Conservation (phyloP, 106 monocot genomes). For the Xerophyta viscosa region DNA sequence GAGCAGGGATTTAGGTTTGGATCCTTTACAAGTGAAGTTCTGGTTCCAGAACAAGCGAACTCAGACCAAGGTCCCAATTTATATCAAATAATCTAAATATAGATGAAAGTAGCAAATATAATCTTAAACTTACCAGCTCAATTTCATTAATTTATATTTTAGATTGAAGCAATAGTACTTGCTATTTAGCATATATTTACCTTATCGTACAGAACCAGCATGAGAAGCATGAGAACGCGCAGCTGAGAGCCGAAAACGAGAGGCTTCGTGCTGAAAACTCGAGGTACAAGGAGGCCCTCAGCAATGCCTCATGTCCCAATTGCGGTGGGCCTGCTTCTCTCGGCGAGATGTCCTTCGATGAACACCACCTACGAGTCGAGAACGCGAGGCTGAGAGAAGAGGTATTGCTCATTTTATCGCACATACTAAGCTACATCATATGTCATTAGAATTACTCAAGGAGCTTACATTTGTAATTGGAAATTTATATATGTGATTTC, state of each 20-base stretch:
- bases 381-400: constrained; percentile 81
- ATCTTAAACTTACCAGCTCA: no score
- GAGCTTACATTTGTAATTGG: no score
- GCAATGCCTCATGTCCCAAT: constrained; percentile 84
- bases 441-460: no score
- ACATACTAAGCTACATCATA: no score
- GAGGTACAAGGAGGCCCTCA: constrained; percentile 74
- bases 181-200: no score
- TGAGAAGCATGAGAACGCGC: constrained; percentile 83
- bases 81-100: neutral
- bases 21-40: constrained; percentile 91
- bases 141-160: no score
- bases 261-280: constrained; percentile 80
- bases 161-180: no score
- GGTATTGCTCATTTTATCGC: no score
- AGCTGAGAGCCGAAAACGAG: constrained; percentile 77
- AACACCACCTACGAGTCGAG: constrained; percentile 81
- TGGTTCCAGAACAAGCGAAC: constrained; percentile 99
- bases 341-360: constrained; percentile 98
- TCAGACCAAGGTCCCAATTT: constrained; percentile 88
- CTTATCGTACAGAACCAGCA: constrained; percentile 84
- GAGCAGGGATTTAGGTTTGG: constrained; percentile 72
- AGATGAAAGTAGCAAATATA: neutral
- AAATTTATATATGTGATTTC: no score
- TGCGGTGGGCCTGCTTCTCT: constrained; percentile 85